Percentiles rank a stretch among this genome's conserved stretches.
Evolutionary conservation across 2,329 filamentous ascomycete species (phyloP).

Genomic region (Teratosphaeria zuluensis): DNA sequence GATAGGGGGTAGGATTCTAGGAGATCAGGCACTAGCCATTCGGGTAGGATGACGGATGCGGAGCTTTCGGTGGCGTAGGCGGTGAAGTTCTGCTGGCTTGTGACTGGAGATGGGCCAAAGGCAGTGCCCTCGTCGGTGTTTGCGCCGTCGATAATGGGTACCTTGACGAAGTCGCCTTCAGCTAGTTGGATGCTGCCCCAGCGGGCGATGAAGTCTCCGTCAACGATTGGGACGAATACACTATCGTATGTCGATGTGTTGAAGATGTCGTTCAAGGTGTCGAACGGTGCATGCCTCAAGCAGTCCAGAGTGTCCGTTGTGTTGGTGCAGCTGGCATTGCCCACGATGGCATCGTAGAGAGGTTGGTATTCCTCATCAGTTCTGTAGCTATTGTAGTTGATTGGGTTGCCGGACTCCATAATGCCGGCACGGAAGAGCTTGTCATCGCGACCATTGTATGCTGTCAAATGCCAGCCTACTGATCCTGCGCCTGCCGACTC

Average conservation of each 20-base stretch:
- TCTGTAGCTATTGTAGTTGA: conserved; percentile 13
- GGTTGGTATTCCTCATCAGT: conserved; percentile 35
- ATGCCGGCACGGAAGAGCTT: conserved; percentile 38
- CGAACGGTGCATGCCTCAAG: conserved; percentile 42
- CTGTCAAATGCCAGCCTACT: conserved; percentile 38
- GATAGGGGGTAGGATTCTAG: conserved; percentile 42
- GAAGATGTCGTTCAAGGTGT: conserved; percentile 19
- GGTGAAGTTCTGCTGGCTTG: conserved; percentile 31
- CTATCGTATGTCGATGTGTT: conserved; percentile 10
- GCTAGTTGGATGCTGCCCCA: conserved; percentile 39
- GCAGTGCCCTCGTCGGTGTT: conserved; percentile 42
- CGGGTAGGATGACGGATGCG: neutral
- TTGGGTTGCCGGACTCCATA: conserved; percentile 31
- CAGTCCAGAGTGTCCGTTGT: conserved; percentile 52
- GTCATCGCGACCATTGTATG: conserved; percentile 40
- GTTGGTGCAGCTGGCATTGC: conserved; percentile 49
- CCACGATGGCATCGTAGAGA: conserved; percentile 54
- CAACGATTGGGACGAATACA: conserved; percentile 24
- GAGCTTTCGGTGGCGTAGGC: conserved; percentile 30
- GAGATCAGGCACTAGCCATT: conserved; percentile 33
- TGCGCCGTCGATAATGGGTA: conserved; percentile 40
- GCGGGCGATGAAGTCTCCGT: conserved; percentile 39
- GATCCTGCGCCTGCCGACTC: conserved; percentile 32
- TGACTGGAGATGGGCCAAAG: conserved; percentile 28
- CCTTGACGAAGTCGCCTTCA: conserved; percentile 32